Evolutionary conservation across 768 basidiomycete genomes (phyloP), one percentile per base, ranked within the genome.

Genomic region (Russula sp.): DNA sequence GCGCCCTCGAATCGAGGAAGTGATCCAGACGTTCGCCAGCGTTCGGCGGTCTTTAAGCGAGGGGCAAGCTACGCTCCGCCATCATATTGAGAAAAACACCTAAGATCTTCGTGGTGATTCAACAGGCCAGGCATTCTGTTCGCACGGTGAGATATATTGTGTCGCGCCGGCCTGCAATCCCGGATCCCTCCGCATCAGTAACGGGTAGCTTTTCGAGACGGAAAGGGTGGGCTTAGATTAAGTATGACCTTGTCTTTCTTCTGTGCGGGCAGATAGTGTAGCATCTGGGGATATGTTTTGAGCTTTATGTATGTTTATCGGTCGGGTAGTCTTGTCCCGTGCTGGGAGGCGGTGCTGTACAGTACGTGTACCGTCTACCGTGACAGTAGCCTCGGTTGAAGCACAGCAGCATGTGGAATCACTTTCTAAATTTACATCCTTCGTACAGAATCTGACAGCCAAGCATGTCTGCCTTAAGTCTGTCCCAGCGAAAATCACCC

Each of bases 81-180:
- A 47, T 47, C 45, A 6, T 11, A 37, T 53, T n/a, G 32, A 35
- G 35, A 53, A 53, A 6, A 34, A 0, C 51, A 11, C 51, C 51
- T 11, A n/a, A 11, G 34, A 8, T 35, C 13, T 11, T 35, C 32
- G 10, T 18, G n/a, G 20, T 37, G 6, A 6, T 53, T 37, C 55
- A 10, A 10, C 40, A 16, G 35, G 39, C 50, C 10, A 2, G 45
- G 22, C 47, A 48, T 6, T 59, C 45, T 32, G 9, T 39, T 22
- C 34, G 57, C 5, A 22, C 32, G 2, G n/a, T 51, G 10, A 14
- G 48, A 9, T 59, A 59, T 11, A 35, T 59, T 8, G 4, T 51
- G 8, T n/a, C 57, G 10, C 8, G 57, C 7, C 81, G 20, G 79
- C 82, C 13, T 10, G 27, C 49, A 0, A 50, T 50, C 80, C 80